phyloP scores from a whole-genome alignment of 805 yeast genomes.

The Saccharomyces mikatae region DNA sequence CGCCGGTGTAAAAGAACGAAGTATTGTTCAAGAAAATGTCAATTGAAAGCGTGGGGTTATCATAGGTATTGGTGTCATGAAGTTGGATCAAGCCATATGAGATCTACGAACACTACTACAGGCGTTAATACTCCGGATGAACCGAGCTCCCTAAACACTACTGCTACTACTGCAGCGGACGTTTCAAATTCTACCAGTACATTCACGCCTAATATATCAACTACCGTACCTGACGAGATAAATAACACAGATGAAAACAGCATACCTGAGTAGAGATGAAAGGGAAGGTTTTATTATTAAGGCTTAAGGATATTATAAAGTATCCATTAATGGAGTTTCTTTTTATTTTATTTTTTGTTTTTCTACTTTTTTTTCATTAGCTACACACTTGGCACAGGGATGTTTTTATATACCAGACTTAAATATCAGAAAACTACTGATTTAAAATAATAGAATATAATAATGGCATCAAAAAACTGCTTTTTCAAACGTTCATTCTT shows the following conservation, averaged over 20 bases:
- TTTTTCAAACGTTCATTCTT: neutral
- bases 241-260: neutral
- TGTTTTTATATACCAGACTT: neutral
- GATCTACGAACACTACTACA: constrained; percentile 11
- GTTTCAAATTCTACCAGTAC: neutral
- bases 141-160: constrained; percentile 1
- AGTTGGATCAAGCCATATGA: constrained; percentile 27
- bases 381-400: neutral
- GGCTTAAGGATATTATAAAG: neutral
- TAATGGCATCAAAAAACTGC: neutral
- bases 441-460: neutral
- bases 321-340: neutral
- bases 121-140: constrained; percentile 15
- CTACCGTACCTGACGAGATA: neutral
- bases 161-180: constrained; percentile 1
- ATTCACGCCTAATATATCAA: neutral
- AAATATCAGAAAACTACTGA: neutral
- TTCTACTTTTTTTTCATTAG: neutral
- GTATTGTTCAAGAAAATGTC: constrained; percentile 90
- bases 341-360: neutral
- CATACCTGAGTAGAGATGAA: neutral
- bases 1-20: constrained; percentile 90
- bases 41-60: constrained; percentile 81
- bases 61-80: constrained; percentile 91
- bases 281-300: neutral